These are phyloP conservation scores for Collybia mongolica DNA, from an alignment of 768 basidiomycete species.

Conservation along the genomic window DNA sequence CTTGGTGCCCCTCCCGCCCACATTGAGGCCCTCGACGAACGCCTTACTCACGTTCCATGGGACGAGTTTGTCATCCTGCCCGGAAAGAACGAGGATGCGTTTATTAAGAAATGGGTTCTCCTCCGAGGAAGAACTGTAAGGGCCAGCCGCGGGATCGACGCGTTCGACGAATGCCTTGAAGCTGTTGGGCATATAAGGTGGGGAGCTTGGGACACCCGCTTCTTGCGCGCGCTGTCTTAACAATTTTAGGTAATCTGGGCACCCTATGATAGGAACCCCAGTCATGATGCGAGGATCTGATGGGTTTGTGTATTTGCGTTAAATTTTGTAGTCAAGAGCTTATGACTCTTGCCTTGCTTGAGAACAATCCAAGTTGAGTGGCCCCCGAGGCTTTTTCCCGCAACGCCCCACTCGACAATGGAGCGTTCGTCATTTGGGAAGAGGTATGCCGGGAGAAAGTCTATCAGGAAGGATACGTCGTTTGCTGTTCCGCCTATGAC, in stretches of 20 bases:
- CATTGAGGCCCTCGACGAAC: slow-evolving; percentile 56
- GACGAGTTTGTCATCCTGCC: slow-evolving; percentile 62
- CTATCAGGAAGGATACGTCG: slow-evolving; percentile 80
- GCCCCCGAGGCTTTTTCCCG: slow-evolving; percentile 81
- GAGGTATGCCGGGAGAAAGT: slow-evolving; percentile 72
- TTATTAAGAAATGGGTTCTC: slow-evolving; percentile 68
- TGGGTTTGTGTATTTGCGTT: not conserved
- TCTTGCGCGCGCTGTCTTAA: slow-evolving; percentile 54
- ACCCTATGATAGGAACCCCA: slow-evolving; percentile 61
- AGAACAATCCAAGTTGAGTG: slow-evolving; percentile 80
- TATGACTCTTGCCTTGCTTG: slow-evolving; percentile 32
- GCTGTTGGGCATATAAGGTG: slow-evolving; percentile 59
- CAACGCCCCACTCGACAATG: slow-evolving; percentile 68
- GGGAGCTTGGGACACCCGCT: slow-evolving; percentile 36
- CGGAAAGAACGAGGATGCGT: slow-evolving; percentile 71
- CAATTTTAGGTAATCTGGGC: slow-evolving; percentile 64
- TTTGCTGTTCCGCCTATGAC: slow-evolving; percentile 58
- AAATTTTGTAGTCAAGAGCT: not conserved
- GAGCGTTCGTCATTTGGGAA: slow-evolving; percentile 64
- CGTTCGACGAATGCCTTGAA: slow-evolving; percentile 45
- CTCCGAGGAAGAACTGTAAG: slow-evolving; percentile 34
- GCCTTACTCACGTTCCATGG: slow-evolving; percentile 56
- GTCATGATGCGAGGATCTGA: slow-evolving; percentile 44
- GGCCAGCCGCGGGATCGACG: slow-evolving; percentile 35
- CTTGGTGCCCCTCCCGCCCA: slow-evolving; percentile 54